phyloP scores from a whole-genome alignment of 306 rosid genomes.

The Cyamopsis tetragonoloba region DNA sequence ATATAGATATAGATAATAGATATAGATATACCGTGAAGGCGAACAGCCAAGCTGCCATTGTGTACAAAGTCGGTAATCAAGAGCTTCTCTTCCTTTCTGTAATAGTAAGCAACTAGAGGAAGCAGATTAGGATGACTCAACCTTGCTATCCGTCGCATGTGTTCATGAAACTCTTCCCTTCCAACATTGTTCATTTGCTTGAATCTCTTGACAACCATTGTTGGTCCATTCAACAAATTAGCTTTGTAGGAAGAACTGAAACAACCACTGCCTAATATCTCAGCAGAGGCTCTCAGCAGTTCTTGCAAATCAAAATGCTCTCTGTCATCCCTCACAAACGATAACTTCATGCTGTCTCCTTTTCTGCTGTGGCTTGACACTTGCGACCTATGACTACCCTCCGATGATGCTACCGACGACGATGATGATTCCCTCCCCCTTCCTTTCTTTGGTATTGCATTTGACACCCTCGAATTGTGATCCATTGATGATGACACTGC shows the following conservation, averaged over 20 bases:
- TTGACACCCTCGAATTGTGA: no score
- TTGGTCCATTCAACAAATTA: slow-evolving; percentile 40
- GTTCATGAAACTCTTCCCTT: slow-evolving; percentile 66
- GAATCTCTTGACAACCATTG: slow-evolving; percentile 80
- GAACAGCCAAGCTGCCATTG: slow-evolving; percentile 71
- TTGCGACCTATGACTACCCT: not conserved
- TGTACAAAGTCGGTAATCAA: slow-evolving; percentile 47
- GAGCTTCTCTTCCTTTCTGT: slow-evolving; percentile 82
- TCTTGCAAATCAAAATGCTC: slow-evolving; percentile 67
- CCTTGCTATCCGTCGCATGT: slow-evolving; percentile 76
- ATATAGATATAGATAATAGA: no score
- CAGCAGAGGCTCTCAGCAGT: slow-evolving; percentile 72
- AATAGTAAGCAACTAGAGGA: slow-evolving; percentile 80
- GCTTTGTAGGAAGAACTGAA: slow-evolving; percentile 88
- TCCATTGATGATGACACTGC: no score
- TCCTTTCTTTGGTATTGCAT: slow-evolving; percentile 21
- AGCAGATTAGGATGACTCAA: slow-evolving; percentile 65
- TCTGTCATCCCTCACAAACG: slow-evolving; percentile 66
- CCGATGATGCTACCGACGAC: not conserved
- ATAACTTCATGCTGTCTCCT: slow-evolving; percentile 43
- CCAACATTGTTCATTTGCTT: slow-evolving; percentile 86
- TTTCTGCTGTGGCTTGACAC: slow-evolving; percentile 1
- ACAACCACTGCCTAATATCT: slow-evolving; percentile 75
- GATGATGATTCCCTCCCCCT: not conserved
- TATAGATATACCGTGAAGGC: slow-evolving; percentile 53